Percentiles rank a stretch among this genome's conserved stretches.
Evolutionary conservation across 1,284 basidiomycete species (phyloP).

Genomic region (Pseudozyma pruni): DNA sequence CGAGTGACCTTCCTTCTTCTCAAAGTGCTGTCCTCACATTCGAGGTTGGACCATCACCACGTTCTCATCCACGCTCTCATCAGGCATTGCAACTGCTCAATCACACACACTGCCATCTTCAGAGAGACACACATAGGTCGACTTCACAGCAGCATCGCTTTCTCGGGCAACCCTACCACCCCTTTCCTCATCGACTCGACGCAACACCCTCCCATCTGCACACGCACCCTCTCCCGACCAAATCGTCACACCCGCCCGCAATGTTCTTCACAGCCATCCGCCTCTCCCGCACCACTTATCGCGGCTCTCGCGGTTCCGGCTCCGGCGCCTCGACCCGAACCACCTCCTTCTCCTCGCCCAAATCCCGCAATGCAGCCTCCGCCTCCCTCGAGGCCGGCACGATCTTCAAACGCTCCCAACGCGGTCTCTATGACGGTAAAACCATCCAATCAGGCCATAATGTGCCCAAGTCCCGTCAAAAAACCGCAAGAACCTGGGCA

Average conservation of each 20-base stretch:
- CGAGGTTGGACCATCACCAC: too few species aligned
- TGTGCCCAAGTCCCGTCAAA: constrained; percentile 65
- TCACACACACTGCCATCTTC: too few species aligned
- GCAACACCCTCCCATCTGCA: not conserved
- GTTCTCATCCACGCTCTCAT: too few species aligned
- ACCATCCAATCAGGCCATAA: constrained; percentile 62
- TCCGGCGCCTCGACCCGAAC: constrained; percentile 59
- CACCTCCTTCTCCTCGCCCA: constrained; percentile 59
- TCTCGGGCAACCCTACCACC: too few species aligned
- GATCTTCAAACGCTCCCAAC: constrained; percentile 64
- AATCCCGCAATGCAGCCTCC: constrained; percentile 53
- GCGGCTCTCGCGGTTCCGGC: constrained; percentile 61
- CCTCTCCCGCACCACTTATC: constrained; percentile 66
- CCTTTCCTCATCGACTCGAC: too few species aligned
- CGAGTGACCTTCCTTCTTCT: not conserved
- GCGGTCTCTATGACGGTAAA: constrained; percentile 64
- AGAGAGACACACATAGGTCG: too few species aligned
- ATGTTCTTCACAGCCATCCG: constrained; percentile 62
- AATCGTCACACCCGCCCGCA: not conserved
- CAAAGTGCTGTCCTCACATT: too few species aligned
- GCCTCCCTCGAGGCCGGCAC: constrained; percentile 39
- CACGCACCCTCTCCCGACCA: not conserved
- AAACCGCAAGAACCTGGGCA: constrained; percentile 59
- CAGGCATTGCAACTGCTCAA: too few species aligned
- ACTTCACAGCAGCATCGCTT: too few species aligned